Evolutionary conservation across 2,329 filamentous ascomycete genomes (phyloP).

Genomic region (Shiraia bambusicola): DNA sequence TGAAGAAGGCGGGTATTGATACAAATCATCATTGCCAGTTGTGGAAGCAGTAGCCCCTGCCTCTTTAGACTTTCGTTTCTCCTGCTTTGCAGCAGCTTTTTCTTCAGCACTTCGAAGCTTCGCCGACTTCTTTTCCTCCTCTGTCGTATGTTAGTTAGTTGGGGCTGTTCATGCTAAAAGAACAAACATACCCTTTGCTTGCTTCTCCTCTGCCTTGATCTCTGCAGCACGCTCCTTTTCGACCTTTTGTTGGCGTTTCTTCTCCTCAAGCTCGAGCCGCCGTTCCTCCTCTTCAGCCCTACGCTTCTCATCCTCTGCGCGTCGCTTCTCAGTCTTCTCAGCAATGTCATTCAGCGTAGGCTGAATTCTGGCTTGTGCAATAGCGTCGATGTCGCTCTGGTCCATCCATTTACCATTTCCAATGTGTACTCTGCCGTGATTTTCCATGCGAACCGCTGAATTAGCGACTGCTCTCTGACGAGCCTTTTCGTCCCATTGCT

Average conservation of each 20-base stretch:
- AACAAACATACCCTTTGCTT: constrained; percentile 57
- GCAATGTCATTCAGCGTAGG: constrained; percentile 84
- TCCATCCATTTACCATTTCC: constrained; percentile 81
- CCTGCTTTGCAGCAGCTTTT: constrained; percentile 42
- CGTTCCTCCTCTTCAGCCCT: constrained; percentile 64
- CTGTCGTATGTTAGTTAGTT: constrained; percentile 43
- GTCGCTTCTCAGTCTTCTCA: constrained; percentile 71
- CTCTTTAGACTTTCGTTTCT: constrained; percentile 54
- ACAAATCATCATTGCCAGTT: constrained; percentile 21
- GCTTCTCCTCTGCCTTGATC: constrained; percentile 49
- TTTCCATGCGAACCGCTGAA: constrained; percentile 60
- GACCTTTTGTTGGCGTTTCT: constrained; percentile 60
- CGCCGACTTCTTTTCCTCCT: constrained; percentile 55
- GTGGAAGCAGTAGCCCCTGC: constrained; percentile 7
- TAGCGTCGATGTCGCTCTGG: constrained; percentile 73
- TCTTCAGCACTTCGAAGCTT: constrained; percentile 55
- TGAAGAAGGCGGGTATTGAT: constrained; percentile 18
- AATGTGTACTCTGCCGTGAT: constrained; percentile 64
- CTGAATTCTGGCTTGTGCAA: constrained; percentile 75
- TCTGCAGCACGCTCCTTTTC: constrained; percentile 55
- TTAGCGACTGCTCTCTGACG: constrained; percentile 67
- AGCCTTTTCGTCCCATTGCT: constrained; percentile 78
- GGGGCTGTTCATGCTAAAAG: background rate
- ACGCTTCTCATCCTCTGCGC: constrained; percentile 68
- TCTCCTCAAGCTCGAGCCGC: constrained; percentile 64